These are phyloP conservation scores for Acaromyces ingoldii DNA, from an alignment of 1,284 basidiomycete species.

Conservation along the genomic window DNA sequence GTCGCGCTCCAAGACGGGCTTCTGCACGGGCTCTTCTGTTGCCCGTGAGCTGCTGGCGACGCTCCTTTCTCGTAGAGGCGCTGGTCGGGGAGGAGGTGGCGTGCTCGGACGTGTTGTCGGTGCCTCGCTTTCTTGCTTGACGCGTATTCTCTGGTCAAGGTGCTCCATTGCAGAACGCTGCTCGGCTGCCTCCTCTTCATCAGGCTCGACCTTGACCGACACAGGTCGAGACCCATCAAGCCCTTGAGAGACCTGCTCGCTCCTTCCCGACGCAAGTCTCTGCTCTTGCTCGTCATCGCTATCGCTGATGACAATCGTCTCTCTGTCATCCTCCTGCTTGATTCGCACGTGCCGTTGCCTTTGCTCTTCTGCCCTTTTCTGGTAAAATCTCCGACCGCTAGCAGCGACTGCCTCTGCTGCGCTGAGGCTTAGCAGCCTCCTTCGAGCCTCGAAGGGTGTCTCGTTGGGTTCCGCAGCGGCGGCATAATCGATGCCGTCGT, in stretches of 20 bases:
- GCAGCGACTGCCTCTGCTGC: constrained; percentile 3
- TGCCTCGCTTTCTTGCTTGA: background rate
- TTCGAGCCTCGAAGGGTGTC: constrained; percentile 2
- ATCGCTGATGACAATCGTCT: background rate
- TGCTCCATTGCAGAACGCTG: too few relatives aligned
- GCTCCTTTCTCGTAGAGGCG: too few relatives aligned
- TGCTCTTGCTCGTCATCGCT: constrained; percentile 2
- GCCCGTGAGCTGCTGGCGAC: too few relatives aligned
- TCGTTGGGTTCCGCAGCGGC: background rate
- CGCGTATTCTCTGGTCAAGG: too few relatives aligned
- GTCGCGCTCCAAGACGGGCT: constrained; percentile 1
- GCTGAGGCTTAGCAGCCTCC: background rate
- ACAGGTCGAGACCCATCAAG: background rate
- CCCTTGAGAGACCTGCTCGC: too few relatives aligned
- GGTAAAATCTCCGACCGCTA: background rate
- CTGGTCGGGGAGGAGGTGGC: background rate
- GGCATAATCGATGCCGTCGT: too few relatives aligned
- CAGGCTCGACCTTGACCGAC: background rate
- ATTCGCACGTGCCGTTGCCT: background rate
- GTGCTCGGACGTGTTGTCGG: background rate
- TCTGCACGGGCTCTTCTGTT: background rate
- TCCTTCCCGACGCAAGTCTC: too few relatives aligned
- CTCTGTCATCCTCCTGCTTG: background rate
- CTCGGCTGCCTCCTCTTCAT: background rate
- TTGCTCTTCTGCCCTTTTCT: background rate